These are phyloP conservation scores for Hsuehochloa calcarea DNA, from an alignment of 176 grass and related monocot species.

Conservation along the genomic window DNA sequence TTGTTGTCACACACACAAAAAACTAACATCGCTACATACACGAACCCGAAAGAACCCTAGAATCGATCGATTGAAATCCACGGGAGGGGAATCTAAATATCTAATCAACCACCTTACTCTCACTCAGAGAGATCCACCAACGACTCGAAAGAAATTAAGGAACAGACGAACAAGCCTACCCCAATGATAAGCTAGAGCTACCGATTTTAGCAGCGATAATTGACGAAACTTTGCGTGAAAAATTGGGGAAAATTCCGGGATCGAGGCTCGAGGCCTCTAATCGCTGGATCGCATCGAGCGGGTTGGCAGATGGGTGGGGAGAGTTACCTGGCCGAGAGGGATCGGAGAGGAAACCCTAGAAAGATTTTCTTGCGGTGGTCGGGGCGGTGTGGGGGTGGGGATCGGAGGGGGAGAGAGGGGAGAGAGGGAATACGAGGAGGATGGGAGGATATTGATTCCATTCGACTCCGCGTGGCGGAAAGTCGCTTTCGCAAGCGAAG, in stretches of 20 bases:
- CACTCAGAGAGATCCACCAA: not conserved
- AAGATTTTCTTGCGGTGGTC: not conserved
- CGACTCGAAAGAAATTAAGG: not conserved
- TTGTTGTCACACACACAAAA: not conserved
- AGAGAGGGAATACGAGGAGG: not conserved
- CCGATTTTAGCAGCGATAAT: not conserved
- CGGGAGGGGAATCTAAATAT: not conserved
- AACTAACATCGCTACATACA: not conserved
- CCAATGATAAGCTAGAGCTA: not conserved
- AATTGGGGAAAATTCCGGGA: not conserved
- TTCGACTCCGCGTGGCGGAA: too few relatives aligned
- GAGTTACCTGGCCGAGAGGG: constrained; percentile 35
- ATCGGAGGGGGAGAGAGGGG: not conserved
- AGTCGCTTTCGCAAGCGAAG: too few relatives aligned
- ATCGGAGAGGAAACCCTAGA: constrained; percentile 23
- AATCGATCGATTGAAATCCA: not conserved
- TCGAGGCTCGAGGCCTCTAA: not conserved
- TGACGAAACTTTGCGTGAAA: not conserved
- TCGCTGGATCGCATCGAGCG: constrained; percentile 10
- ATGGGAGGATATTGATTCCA: too few relatives aligned
- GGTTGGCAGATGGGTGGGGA: not conserved
- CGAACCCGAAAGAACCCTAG: not conserved
- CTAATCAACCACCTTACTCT: not conserved
- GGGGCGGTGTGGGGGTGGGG: not conserved
- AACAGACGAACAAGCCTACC: not conserved